phyloP scores from a whole-genome alignment of 495 filamentous ascomycete genomes.

The Talaromyces thailandensis region DNA sequence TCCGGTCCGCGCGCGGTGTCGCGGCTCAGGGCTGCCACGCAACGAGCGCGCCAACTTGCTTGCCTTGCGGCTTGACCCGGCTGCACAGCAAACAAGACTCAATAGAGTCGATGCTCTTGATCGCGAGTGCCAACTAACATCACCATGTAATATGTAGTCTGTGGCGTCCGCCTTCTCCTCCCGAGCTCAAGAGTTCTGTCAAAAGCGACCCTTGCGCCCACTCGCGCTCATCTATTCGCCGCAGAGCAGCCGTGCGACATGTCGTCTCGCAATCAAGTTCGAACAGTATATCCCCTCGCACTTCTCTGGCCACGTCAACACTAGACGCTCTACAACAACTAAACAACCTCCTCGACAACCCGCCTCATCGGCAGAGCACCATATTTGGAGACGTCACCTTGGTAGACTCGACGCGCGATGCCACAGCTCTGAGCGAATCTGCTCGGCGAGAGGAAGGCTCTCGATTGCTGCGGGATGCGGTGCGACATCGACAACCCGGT shows the following conservation, averaged over 20 bases:
- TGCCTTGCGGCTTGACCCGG: conserved; percentile 7
- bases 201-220: conserved; percentile 50
- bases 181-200: conserved; percentile 42
- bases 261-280: conserved; percentile 15
- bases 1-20: conserved; percentile 10
- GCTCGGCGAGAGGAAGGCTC: conserved; percentile 29
- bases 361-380: not conserved
- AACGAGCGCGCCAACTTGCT: conserved; percentile 19
- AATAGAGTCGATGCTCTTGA: not conserved
- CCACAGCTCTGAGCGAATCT: not conserved
- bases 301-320: conserved; percentile 16
- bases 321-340: not conserved
- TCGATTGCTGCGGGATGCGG: conserved; percentile 20
- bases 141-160: conserved; percentile 29
- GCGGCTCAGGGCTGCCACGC: conserved; percentile 7
- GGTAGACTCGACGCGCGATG: not conserved
- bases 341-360: not conserved
- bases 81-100: not conserved
- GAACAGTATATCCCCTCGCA: conserved; percentile 15
- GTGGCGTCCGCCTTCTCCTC: conserved; percentile 44
- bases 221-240: conserved; percentile 66
- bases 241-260: conserved; percentile 35
- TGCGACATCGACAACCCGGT: conserved; percentile 21
- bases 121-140: not conserved
- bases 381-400: not conserved